Evolutionary conservation across 2,329 filamentous ascomycete genomes (phyloP), one percentile per base, ranked within the genome.

Genomic region (Magnaporthiopsis poae): DNA sequence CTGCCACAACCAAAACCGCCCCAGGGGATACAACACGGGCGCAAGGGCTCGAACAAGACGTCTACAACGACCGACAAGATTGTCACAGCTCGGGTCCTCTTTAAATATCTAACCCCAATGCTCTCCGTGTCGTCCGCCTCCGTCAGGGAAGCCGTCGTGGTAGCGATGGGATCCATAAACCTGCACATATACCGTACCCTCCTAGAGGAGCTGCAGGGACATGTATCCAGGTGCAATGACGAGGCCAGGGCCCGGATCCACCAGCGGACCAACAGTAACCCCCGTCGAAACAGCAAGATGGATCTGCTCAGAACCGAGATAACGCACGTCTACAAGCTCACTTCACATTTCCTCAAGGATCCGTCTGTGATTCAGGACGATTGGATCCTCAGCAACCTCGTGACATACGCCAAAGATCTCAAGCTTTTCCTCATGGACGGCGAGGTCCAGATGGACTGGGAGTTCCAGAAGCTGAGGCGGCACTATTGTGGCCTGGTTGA

Each of bases 401-500:
- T 96, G 62, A 88, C 88, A 1, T 98, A 97, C 72, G 90, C 93
- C 0, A 96, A 93, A 73, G 94, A 98, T 69, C 81, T 99, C 52
- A 93, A 96, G 68, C 85, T 97, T 0, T 99, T 98, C 74, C 81
- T 99, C 13, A 97, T 95, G 81, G 95, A 99, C 72, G 88, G 90
- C 18, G 93, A 97, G 70, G 90, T 99, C 0, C 94, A 98, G 74
- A 91, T 90, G 77, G 92, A 99, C 72, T 94, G 92, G 86, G 91
- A 93, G 68, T 97, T 96, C 71, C 92, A 97, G 72, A 94, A 91
- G 71, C 81, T 99, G 39, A 86, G 95, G 61, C 91, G 91, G 2
- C 92, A 98, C 74, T 99, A 96, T 75, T 99, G 96, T 75, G 93
- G 94, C 0, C 80, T 99, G 60, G 89, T 97, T 77, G 94, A 99